Base-by-base conservation (phyloP, 2,329 filamentous ascomycete species). In the Paracoccidioides brasiliensis region DNA sequence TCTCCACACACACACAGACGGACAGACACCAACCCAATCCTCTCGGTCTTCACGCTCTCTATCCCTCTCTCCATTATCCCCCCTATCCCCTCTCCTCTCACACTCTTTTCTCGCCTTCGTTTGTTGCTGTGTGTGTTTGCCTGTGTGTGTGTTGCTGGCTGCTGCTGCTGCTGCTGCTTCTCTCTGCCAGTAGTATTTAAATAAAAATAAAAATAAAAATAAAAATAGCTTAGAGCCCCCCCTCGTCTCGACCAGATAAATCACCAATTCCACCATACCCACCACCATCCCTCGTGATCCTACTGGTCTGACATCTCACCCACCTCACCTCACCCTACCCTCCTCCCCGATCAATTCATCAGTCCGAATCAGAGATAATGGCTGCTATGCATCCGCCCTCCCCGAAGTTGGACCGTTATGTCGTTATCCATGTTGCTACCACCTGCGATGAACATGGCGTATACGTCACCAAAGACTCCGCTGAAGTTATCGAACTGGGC, bases 391-490 rank as follows among this genome's bases (percentile, higher is more conserved):
- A 70, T 66, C 67, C 72, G 61, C 69, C 78, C 77, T 81, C 82
- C 64, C 79, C 84, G 64, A 86, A 86, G 75, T 82, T 95, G 74
- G 93, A 98, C 77, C 88, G 91, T 72, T 98, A 95, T 75, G 86
- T 96, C 63, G 88, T 98, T 68, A 95, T 97, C 71, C 93, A 98
- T 74, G 91, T 97, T 68, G 93, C 93, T 61, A 98, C 93, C 40
- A 98, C 93, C 64, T 98, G 93, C 75, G 93, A 98, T 73, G 93
- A 98, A 73, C 93, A 98, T 75, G 93, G 93, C 60, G 93, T 98
- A 62, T 98, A 98, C 73, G 93, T 98, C 57, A 98, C 93, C 58
- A 97, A 97, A 76, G 93, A 98, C 75, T 97, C 93, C 57, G 93
- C 93, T 60, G 93, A 98, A 77, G 93, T 98, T 63, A 98, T 98